phyloP scores from a whole-genome alignment of 106 monocot genomes.

The Phalaenopsis equestris region DNA sequence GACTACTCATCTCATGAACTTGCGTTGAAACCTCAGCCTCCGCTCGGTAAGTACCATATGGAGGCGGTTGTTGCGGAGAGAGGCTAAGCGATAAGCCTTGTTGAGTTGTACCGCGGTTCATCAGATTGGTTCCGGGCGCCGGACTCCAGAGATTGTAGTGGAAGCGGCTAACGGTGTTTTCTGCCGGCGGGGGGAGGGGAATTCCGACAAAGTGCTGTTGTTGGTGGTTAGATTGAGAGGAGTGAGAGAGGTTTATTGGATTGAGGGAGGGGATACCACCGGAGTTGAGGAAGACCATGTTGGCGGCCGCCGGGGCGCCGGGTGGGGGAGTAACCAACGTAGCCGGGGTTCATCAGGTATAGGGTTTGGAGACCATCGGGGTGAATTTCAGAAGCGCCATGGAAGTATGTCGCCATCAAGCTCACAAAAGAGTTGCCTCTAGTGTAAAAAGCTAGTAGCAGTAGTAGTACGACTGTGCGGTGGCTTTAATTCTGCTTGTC shows the following conservation, averaged over 20 bases:
- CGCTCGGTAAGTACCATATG: background rate
- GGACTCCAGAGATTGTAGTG: conserved; percentile 41
- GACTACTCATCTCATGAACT: conserved; percentile 7
- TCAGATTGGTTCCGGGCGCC: background rate
- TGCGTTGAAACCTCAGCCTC: conserved; percentile 13
- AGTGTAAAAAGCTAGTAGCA: background rate
- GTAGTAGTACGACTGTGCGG: no score
- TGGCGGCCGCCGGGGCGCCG: conserved; percentile 22
- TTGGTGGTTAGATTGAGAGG: background rate
- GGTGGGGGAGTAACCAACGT: conserved; percentile 27
- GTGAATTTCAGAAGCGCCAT: conserved; percentile 54
- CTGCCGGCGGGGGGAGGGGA: conserved; percentile 26
- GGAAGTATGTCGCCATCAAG: conserved; percentile 56
- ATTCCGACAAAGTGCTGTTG: conserved; percentile 51
- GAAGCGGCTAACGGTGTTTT: conserved; percentile 6
- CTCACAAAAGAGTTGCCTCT: background rate
- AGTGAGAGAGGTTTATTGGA: background rate
- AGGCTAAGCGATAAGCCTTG: conserved; percentile 55
- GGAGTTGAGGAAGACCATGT: conserved; percentile 57
- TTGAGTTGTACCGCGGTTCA: conserved; percentile 12
- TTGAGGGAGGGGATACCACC: conserved; percentile 26
- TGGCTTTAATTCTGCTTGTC: no score
- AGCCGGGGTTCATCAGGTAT: conserved; percentile 69
- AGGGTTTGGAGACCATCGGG: conserved; percentile 58
- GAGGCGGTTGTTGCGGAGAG: conserved; percentile 21